A percentile compares a stretch with the other conserved stretches of the same genome.
Conservation (phyloP, 345 rosid species). For the Nephelium lappaceum region DNA sequence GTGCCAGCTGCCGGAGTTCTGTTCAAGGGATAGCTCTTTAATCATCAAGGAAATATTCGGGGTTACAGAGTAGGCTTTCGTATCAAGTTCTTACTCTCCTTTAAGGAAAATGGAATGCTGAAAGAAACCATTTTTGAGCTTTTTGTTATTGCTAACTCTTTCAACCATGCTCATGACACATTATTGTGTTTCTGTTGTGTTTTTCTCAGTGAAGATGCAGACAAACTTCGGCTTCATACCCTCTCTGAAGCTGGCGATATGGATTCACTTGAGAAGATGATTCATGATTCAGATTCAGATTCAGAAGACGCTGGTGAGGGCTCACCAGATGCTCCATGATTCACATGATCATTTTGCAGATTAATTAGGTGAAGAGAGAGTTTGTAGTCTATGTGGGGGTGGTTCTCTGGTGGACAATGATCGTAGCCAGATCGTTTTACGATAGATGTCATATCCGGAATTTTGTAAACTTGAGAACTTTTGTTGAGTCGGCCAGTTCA, state of each 20-base stretch:
- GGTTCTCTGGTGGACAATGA: not conserved
- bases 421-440: not conserved
- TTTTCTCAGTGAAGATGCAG: constrained; percentile 75
- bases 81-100: constrained; percentile 4
- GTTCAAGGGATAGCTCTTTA: constrained; percentile 74
- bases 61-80: constrained; percentile 74
- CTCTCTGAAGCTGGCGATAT: constrained; percentile 83
- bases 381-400: not conserved
- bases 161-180: constrained; percentile 1
- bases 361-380: constrained; percentile 4
- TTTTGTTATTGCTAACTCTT: not conserved
- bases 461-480: not conserved
- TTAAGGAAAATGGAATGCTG: not conserved
- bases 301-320: constrained; percentile 46
- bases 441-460: not conserved
- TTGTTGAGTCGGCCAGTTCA: not conserved
- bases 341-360: not conserved
- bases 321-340: constrained; percentile 25
- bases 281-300: constrained; percentile 60
- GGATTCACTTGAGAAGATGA: constrained; percentile 86
- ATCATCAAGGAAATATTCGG: constrained; percentile 92
- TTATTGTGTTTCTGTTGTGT: not conserved
- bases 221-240: constrained; percentile 73
- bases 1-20: constrained; percentile 88
- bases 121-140: not conserved